A percentile compares a stretch with the other conserved stretches of the same genome.
These are phyloP conservation scores for Orbilia ellipsospora DNA, from an alignment of 2,329 filamentous ascomycete species.

Conservation along the genomic window DNA sequence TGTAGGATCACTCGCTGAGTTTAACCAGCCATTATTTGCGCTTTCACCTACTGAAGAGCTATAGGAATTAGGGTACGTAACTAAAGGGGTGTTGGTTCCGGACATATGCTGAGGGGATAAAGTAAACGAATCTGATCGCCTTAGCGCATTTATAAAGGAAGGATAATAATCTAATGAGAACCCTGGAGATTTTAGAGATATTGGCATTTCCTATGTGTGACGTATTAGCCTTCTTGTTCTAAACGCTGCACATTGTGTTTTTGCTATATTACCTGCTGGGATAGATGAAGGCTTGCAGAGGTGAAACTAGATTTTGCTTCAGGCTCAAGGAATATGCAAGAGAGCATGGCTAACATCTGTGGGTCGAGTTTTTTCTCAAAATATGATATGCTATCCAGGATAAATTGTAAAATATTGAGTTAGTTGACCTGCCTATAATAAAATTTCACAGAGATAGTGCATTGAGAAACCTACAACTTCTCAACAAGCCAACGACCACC, in stretches of 20 bases:
- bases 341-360: slow-evolving; percentile 78
- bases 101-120: slow-evolving; percentile 64
- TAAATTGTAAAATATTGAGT: neutral
- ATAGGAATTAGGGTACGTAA: slow-evolving; percentile 58
- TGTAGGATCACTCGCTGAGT: slow-evolving; percentile 64
- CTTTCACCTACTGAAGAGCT: slow-evolving; percentile 54
- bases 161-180: slow-evolving; percentile 77
- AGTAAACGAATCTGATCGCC: slow-evolving; percentile 69
- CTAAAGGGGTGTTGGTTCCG: slow-evolving; percentile 64
- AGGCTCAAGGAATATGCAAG: slow-evolving; percentile 74
- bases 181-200: slow-evolving; percentile 74
- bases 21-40: slow-evolving; percentile 49
- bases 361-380: slow-evolving; percentile 73
- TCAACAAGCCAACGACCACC: slow-evolving; percentile 68
- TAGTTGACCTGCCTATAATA: neutral
- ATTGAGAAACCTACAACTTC: slow-evolving; percentile 65
- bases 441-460: neutral
- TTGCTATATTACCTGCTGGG: slow-evolving; percentile 61
- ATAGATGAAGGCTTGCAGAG: slow-evolving; percentile 69
- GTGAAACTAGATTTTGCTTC: slow-evolving; percentile 69
- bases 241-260: neutral
- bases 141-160: slow-evolving; percentile 69
- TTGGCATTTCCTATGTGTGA: slow-evolving; percentile 68
- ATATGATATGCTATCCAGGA: slow-evolving; percentile 64
- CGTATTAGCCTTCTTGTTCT: neutral